phyloP scores from a whole-genome alignment of 208 protist genomes.

The Leishmania tropica region DNA sequence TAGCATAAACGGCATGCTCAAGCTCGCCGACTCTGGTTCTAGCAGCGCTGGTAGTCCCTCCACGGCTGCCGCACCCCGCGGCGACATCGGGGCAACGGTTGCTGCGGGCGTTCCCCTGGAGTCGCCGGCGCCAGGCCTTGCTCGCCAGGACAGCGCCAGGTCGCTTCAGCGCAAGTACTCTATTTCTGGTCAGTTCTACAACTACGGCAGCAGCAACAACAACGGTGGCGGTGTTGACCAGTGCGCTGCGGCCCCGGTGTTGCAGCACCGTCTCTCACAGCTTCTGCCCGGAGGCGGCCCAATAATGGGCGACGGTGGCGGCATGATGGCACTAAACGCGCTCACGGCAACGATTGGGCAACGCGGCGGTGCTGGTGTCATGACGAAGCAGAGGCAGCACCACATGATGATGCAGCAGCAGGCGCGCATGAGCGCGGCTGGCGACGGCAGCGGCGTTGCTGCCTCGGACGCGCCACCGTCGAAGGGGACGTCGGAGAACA shows the following conservation, averaged over 20 bases:
- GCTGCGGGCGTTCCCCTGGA: not conserved
- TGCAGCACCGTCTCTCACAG: conserved; percentile 5
- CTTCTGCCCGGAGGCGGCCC: not conserved
- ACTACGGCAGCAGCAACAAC: conserved; percentile 7
- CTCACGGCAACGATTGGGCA: not conserved
- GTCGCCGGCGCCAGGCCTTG: not conserved
- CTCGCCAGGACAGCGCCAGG: conserved; percentile 40
- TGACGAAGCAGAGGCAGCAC: conserved; percentile 10
- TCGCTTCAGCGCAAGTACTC: conserved; percentile 41
- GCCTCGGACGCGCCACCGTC: conserved; percentile 20
- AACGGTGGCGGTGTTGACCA: not conserved
- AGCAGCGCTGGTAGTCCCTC: not conserved
- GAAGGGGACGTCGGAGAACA: conserved; percentile 29
- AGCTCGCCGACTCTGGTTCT: not conserved
- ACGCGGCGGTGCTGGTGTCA: not conserved
- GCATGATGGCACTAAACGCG: conserved; percentile 10
- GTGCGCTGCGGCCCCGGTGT: not conserved
- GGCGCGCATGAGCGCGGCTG: not conserved
- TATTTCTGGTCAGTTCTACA: conserved; percentile 48
- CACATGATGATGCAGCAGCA: conserved; percentile 23
- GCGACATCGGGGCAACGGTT: not conserved
- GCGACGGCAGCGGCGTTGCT: not conserved
- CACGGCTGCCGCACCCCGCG: not conserved
- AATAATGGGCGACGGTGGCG: not conserved
- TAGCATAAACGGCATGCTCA: conserved; percentile 14